A percentile compares a stretch with the other conserved stretches of the same genome.
Evolutionary conservation across 192 early-diverging fungal genomes (phyloP).

Genomic region (Gonapodya sp.): DNA sequence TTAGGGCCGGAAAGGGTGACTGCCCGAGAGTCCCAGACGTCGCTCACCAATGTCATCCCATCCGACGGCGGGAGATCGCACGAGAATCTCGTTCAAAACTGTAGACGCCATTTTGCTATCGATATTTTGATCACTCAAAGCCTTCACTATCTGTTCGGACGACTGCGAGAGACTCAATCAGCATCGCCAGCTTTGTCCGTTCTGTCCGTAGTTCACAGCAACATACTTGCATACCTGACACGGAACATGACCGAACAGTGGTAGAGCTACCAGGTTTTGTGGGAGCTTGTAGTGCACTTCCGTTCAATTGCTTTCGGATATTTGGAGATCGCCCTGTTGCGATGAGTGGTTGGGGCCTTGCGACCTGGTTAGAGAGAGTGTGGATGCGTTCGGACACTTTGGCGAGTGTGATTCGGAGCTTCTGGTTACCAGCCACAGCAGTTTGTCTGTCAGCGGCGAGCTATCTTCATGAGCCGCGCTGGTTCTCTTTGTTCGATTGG

Average conservation of each 20-base stretch:
- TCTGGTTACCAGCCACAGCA: slow-evolving; percentile 28
- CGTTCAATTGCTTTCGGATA: too few relatives aligned
- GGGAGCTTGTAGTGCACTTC: too few relatives aligned
- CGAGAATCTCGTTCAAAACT: slow-evolving; percentile 33
- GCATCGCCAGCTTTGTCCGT: too few relatives aligned
- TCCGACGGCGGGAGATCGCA: slow-evolving; percentile 27
- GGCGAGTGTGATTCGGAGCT: slow-evolving; percentile 28
- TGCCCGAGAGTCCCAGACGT: background rate
- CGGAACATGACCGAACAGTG: too few relatives aligned
- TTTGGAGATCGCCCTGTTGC: too few relatives aligned
- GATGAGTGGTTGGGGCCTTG: background rate
- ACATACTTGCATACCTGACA: too few relatives aligned
- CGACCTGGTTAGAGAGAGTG: background rate
- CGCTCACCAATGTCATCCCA: slow-evolving; percentile 39
- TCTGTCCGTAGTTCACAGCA: too few relatives aligned
- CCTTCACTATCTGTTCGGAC: slow-evolving; percentile 28
- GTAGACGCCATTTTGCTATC: background rate
- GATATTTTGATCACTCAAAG: background rate
- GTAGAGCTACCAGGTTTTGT: too few relatives aligned
- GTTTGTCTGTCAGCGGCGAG: too few relatives aligned
- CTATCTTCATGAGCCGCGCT: too few relatives aligned
- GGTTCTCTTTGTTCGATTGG: too few relatives aligned
- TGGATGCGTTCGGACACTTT: slow-evolving; percentile 26
- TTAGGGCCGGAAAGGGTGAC: background rate
- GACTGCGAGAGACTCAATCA: background rate